A percentile compares a stretch with the other conserved stretches of the same genome.
Evolutionary conservation across 371 early-diverging fungal genomes (phyloP).

Genomic region (Fennellomyces sp.): DNA sequence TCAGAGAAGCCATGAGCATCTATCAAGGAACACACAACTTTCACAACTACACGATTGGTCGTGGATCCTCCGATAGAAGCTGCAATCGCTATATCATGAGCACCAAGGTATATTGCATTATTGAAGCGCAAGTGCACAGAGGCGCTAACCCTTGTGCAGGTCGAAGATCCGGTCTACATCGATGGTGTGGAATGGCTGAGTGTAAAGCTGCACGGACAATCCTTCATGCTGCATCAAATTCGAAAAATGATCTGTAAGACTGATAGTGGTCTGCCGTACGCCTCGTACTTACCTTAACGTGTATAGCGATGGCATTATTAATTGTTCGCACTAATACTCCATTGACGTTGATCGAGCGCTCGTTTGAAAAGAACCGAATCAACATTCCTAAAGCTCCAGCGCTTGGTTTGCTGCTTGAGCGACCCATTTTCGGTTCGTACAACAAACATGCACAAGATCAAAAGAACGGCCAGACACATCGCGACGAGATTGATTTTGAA

Average conservation of each 20-base stretch:
- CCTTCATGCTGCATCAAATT: constrained; percentile 99
- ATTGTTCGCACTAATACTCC: constrained; percentile 79
- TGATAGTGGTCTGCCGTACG: no score
- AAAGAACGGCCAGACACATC: constrained; percentile 9
- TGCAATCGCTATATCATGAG: constrained; percentile 82
- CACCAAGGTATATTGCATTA: constrained; percentile 57
- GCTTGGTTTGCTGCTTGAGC: constrained; percentile 90
- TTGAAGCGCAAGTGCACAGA: not conserved
- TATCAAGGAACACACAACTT: constrained; percentile 95
- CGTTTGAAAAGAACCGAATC: constrained; percentile 71
- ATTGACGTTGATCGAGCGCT: constrained; percentile 60
- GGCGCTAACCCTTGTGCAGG: no score
- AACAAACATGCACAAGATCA: constrained; percentile 45
- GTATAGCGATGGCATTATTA: constrained; percentile 76
- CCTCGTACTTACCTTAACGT: no score
- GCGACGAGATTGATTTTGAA: constrained; percentile 48
- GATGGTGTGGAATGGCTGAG: constrained; percentile 91
- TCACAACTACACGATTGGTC: constrained; percentile 96
- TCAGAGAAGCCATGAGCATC: constrained; percentile 67
- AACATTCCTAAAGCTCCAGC: constrained; percentile 99
- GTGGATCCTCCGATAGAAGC: constrained; percentile 74
- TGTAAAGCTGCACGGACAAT: constrained; percentile 95
- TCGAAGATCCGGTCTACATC: constrained; percentile 75
- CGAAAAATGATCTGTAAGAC: constrained; percentile 97
- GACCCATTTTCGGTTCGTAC: constrained; percentile 72